Percentiles rank a stretch among this genome's conserved stretches.
These are phyloP conservation scores for Pyrenophora teres DNA, from an alignment of 2,329 filamentous ascomycete species.

Conservation along the genomic window DNA sequence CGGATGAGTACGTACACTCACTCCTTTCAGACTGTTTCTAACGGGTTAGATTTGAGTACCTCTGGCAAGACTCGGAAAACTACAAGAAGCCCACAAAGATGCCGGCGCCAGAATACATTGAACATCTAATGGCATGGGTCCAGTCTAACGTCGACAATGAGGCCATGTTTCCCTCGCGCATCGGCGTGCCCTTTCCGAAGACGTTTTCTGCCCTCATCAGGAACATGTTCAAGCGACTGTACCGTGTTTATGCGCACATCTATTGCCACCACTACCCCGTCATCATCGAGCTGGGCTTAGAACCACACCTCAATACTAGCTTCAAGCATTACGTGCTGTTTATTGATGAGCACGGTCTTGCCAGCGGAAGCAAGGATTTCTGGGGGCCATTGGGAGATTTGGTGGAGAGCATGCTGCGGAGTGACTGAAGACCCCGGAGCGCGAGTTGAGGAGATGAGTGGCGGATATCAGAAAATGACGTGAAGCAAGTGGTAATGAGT, in stretches of 20 bases:
- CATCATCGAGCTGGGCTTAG: conserved; percentile 89
- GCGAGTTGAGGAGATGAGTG: background rate
- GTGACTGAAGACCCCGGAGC: conserved; percentile 58
- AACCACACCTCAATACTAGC: conserved; percentile 96
- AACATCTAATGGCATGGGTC: conserved; percentile 97
- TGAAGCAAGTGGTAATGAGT: background rate
- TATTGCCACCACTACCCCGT: conserved; percentile 99
- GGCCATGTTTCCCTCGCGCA: conserved; percentile 89
- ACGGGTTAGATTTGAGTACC: conserved; percentile 81
- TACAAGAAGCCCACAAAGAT: conserved; percentile 98
- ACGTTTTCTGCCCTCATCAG: conserved; percentile 91
- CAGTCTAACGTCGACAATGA: conserved; percentile 96
- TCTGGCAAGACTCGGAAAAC: conserved; percentile 95
- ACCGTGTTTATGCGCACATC: conserved; percentile 95
- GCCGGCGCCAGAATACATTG: conserved; percentile 95
- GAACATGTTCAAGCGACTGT: conserved; percentile 99
- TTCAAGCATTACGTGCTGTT: conserved; percentile 99
- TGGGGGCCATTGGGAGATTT: conserved; percentile 95
- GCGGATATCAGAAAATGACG: too few species aligned
- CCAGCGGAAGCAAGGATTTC: conserved; percentile 87
- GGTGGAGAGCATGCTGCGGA: conserved; percentile 96
- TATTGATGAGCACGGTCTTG: conserved; percentile 92
- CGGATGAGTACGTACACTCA: conserved; percentile 73
- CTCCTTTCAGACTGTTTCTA: background rate
- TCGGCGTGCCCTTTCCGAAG: conserved; percentile 90